A percentile compares a stretch with the other conserved stretches of the same genome.
phyloP scores from a whole-genome alignment of 1,284 basidiomycete genomes.

The Spongiforma sp. region DNA sequence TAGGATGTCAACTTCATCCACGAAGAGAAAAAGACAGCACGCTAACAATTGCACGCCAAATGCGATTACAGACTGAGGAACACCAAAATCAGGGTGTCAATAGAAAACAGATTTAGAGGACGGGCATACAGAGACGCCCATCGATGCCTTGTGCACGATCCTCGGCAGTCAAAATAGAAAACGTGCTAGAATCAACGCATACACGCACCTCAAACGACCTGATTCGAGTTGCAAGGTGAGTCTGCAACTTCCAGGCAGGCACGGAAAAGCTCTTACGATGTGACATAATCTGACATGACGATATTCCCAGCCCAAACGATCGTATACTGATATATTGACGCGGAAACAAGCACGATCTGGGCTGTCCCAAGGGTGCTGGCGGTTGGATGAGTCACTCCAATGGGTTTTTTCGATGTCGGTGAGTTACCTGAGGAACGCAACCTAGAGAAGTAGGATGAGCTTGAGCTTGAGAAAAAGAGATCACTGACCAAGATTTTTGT shows the following conservation, averaged over 20 bases:
- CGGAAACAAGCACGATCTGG: conserved; percentile 33
- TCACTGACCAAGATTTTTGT: conserved; percentile 30
- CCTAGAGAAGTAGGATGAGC: conserved; percentile 22
- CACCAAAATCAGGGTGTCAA: not conserved
- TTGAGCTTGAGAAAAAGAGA: not conserved
- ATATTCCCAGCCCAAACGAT: conserved; percentile 34
- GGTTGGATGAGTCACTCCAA: conserved; percentile 5
- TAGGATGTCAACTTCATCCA: conserved; percentile 6
- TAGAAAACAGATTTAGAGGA: not conserved
- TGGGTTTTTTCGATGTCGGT: not conserved
- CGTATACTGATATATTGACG: conserved; percentile 40
- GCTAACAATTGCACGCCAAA: conserved; percentile 38
- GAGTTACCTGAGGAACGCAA: conserved; percentile 33
- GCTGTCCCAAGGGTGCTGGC: conserved; percentile 34
- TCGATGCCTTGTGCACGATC: conserved; percentile 28
- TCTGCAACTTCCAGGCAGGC: not conserved
- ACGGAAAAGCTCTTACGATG: conserved; percentile 22
- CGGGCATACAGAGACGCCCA: conserved; percentile 32
- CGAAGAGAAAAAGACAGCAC: not conserved
- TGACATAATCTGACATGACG: conserved; percentile 31
- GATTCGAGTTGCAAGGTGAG: not conserved
- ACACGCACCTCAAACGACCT: conserved; percentile 34
- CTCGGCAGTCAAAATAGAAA: not conserved
- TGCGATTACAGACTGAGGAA: conserved; percentile 33
- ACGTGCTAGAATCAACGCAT: not conserved